Conservation (phyloP, 805 yeast species). For the Metschnikowia koreensis region DNA sequence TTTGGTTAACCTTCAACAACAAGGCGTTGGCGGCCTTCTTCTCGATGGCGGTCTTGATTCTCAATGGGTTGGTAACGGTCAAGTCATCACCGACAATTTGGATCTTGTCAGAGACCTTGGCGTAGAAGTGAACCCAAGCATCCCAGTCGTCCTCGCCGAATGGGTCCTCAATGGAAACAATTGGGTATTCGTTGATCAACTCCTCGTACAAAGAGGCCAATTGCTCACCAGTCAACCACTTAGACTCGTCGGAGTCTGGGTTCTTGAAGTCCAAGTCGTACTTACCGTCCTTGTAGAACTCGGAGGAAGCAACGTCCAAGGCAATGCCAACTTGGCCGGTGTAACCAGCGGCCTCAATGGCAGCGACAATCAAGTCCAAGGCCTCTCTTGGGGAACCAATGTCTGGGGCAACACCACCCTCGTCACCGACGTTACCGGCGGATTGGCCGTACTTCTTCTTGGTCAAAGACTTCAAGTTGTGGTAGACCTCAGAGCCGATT, state of each 20-base stretch:
- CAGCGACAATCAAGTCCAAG: slow-evolving; percentile 83
- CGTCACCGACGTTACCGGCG: slow-evolving; percentile 99
- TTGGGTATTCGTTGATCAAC: slow-evolving; percentile 89
- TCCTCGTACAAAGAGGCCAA: slow-evolving; percentile 80
- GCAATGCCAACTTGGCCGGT: slow-evolving; percentile 90
- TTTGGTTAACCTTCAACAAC: slow-evolving; percentile 97
- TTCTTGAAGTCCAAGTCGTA: slow-evolving; percentile 99
- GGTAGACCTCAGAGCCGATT: slow-evolving; percentile 98
- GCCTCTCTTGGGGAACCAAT: slow-evolving; percentile 95
- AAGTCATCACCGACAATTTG: slow-evolving; percentile 98
- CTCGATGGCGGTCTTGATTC: slow-evolving; percentile 94
- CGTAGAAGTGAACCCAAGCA: slow-evolving; percentile 89
- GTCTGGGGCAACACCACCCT: slow-evolving; percentile 99
- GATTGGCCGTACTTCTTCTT: slow-evolving; percentile 95
- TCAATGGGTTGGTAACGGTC: slow-evolving; percentile 96
- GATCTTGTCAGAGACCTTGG: slow-evolving; percentile 59
- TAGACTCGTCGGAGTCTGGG: slow-evolving; percentile 85
- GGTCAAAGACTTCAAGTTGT: slow-evolving; percentile 87
- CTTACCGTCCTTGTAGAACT: slow-evolving; percentile 94
- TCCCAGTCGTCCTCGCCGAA: slow-evolving; percentile 99
- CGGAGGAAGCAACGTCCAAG: slow-evolving; percentile 95
- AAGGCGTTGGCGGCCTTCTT: slow-evolving; percentile 94
- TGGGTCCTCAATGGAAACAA: slow-evolving; percentile 98
- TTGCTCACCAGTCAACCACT: slow-evolving; percentile 88
- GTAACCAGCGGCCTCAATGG: slow-evolving; percentile 95